These are phyloP conservation scores for Fraxinus paxiana DNA, from an alignment of 305 asterid genomes.

Conservation along the genomic window DNA sequence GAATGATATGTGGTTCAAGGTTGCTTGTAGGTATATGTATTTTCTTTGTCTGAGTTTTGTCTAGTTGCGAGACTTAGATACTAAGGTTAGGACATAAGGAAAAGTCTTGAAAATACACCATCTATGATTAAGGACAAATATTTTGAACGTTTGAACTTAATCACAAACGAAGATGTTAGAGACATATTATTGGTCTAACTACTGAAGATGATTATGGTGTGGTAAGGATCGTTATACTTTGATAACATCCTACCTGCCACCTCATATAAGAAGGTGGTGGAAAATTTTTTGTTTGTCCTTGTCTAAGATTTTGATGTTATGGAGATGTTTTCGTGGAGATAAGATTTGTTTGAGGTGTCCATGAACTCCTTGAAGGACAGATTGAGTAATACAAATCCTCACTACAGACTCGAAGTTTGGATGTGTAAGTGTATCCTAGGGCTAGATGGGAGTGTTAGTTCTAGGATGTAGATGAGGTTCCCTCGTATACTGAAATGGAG, in stretches of 20 bases:
- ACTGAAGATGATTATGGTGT: neutral
- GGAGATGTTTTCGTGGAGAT: no score
- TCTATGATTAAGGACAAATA: neutral
- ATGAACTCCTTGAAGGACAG: no score
- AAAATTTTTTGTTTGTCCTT: no score
- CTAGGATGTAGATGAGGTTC: neutral
- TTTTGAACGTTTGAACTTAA: neutral
- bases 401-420: no score
- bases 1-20: neutral
- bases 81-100: neutral
- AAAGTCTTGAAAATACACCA: neutral
- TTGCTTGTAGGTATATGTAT: neutral
- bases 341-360: no score
- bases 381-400: no score
- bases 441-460: no score
- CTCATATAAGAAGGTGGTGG: neutral
- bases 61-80: neutral
- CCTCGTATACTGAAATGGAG: neutral
- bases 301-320: no score
- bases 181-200: neutral
- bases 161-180: neutral
- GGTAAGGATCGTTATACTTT: neutral
- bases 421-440: no score
- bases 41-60: neutral
- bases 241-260: neutral